Conservation (phyloP, 495 filamentous ascomycete genomes). For the Penicillium antarcticum region DNA sequence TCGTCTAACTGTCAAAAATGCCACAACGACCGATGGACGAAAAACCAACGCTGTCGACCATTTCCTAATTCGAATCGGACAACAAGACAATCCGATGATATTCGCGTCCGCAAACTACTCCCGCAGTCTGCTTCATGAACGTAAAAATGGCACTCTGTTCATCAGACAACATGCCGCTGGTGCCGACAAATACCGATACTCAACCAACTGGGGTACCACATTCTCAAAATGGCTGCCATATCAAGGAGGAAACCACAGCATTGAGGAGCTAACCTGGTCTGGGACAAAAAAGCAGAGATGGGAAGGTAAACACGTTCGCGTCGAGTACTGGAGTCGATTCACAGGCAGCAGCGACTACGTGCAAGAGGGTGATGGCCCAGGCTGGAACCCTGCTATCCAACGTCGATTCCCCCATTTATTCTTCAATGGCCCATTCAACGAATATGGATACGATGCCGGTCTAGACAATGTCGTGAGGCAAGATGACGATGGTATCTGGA, state of each 20-base stretch:
- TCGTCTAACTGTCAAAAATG: slow-evolving; percentile 57
- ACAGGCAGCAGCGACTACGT: slow-evolving; percentile 63
- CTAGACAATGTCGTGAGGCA: slow-evolving; percentile 54
- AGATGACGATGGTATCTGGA: slow-evolving; percentile 54
- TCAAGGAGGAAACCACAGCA: slow-evolving; percentile 42
- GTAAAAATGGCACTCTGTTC: slow-evolving; percentile 39
- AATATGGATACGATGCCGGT: slow-evolving; percentile 66
- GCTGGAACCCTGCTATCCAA: slow-evolving; percentile 27
- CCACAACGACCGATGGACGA: slow-evolving; percentile 32
- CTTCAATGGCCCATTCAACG: slow-evolving; percentile 63
- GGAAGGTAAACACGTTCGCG: slow-evolving; percentile 61
- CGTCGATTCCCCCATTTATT: slow-evolving; percentile 64
- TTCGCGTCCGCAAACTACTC: slow-evolving; percentile 61
- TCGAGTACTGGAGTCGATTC: slow-evolving; percentile 66
- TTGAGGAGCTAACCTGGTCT: slow-evolving; percentile 51
- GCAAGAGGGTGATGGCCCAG: slow-evolving; percentile 57
- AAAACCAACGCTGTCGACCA: slow-evolving; percentile 49
- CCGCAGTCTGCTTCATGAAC: slow-evolving; percentile 40
- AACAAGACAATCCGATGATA: slow-evolving; percentile 57
- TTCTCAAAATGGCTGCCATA: slow-evolving; percentile 62
- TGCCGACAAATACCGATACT: slow-evolving; percentile 63
- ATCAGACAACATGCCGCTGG: slow-evolving; percentile 60
- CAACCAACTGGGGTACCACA: slow-evolving; percentile 56
- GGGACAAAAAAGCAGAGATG: slow-evolving; percentile 62
- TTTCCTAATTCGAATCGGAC: slow-evolving; percentile 56